phyloP scores from a whole-genome alignment of 805 yeast species.

The Starmerella lactis-condensi region DNA sequence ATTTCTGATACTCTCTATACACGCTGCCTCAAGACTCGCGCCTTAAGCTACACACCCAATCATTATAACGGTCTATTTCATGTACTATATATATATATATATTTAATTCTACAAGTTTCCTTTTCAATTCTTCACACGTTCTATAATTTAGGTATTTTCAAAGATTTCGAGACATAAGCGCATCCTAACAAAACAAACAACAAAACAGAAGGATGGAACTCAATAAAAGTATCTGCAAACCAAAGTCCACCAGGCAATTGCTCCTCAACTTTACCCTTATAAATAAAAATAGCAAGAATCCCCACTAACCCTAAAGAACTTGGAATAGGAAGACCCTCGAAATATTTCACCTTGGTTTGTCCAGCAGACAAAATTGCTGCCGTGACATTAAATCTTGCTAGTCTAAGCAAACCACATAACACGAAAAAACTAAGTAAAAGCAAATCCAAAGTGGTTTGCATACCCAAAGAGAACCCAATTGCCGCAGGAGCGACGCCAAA shows the following conservation, averaged over 20 bases:
- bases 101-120: too few relatives aligned
- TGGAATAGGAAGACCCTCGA: constrained; percentile 95
- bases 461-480: constrained; percentile 79
- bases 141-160: constrained; percentile 79
- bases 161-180: constrained; percentile 75
- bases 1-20: too few relatives aligned
- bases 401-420: constrained; percentile 77
- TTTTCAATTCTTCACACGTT: too few relatives aligned
- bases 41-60: too few relatives aligned
- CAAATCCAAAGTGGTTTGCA: constrained; percentile 67
- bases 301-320: constrained; percentile 59
- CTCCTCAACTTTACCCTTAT: constrained; percentile 25
- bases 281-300: constrained; percentile 51
- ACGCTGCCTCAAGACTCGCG: too few relatives aligned
- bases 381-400: constrained; percentile 90
- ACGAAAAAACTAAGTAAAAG: constrained; percentile 66
- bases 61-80: too few relatives aligned
- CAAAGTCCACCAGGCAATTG: constrained; percentile 50
- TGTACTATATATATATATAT: too few relatives aligned
- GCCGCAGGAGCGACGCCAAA: constrained; percentile 93
- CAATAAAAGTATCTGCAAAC: constrained; percentile 39
- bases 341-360: constrained; percentile 53
- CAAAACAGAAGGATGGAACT: constrained; percentile 53
- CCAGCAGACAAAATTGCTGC: constrained; percentile 91
- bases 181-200: constrained; percentile 67